These are phyloP conservation scores for Melocanna baccifera DNA, from an alignment of 176 grass and related monocot species.

Conservation along the genomic window DNA sequence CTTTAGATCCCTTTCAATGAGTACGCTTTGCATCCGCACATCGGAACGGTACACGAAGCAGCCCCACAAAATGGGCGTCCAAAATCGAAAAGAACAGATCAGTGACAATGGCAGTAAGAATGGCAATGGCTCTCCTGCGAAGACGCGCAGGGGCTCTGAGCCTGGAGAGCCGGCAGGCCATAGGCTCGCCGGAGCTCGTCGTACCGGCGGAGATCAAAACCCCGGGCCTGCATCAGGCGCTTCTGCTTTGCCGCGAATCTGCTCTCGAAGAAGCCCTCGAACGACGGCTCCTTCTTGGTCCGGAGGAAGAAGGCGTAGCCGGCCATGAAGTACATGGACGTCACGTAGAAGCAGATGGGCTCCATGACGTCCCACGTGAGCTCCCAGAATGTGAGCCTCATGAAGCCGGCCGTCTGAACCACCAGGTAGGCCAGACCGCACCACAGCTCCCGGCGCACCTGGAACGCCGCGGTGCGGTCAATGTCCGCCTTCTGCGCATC, in stretches of 20 bases:
- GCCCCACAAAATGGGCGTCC: conserved; percentile 32
- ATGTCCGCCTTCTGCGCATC: conserved; percentile 64
- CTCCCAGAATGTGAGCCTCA: conserved; percentile 97
- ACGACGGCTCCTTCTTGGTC: conserved; percentile 84
- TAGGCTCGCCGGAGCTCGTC: conserved; percentile 55
- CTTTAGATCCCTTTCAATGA: conserved; percentile 22
- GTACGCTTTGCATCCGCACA: conserved; percentile 33
- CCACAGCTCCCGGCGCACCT: conserved; percentile 76
- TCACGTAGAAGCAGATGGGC: conserved; percentile 94
- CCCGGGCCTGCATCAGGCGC: conserved; percentile 42
- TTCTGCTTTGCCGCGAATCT: conserved; percentile 62
- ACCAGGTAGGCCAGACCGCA: conserved; percentile 57
- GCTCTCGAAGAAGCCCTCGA: conserved; percentile 83
- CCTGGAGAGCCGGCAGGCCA: conserved; percentile 18
- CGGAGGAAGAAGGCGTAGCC: conserved; percentile 89
- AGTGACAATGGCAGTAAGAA: conserved; percentile 48
- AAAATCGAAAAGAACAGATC: conserved; percentile 8
- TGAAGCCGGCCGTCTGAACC: conserved; percentile 69
- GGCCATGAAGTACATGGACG: conserved; percentile 83
- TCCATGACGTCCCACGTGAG: conserved; percentile 99
- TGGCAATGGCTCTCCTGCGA: conserved; percentile 24
- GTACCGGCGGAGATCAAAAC: conserved; percentile 59
- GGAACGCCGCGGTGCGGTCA: conserved; percentile 29
- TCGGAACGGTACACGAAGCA: conserved; percentile 40
- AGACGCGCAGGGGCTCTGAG: background rate